Conservation (phyloP, 2,329 filamentous ascomycete genomes). For the Colletotrichum kahawae region DNA sequence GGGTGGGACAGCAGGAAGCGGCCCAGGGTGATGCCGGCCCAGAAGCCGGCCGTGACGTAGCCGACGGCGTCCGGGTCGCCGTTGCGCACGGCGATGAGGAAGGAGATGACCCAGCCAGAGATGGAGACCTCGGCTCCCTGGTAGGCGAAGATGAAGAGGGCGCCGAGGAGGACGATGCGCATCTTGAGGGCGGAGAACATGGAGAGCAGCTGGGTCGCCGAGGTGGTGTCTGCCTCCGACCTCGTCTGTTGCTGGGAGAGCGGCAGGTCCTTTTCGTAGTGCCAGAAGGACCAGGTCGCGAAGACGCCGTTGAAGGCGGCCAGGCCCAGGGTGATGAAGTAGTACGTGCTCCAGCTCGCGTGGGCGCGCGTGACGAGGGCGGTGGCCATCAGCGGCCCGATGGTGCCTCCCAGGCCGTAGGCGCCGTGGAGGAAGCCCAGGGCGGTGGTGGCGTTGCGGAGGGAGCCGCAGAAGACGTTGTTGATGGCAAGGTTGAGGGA, state of each 20-base stretch:
- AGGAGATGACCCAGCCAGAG: slow-evolving; percentile 87
- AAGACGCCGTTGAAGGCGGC: slow-evolving; percentile 61
- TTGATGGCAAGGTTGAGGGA: slow-evolving; percentile 61
- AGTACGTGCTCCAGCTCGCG: slow-evolving; percentile 74
- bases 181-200: slow-evolving; percentile 55
- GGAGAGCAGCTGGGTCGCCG: slow-evolving; percentile 36
- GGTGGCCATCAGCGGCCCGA: slow-evolving; percentile 77
- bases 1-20: slow-evolving; percentile 73
- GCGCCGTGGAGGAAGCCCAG: slow-evolving; percentile 70
- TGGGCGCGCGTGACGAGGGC: slow-evolving; percentile 66
- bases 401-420: slow-evolving; percentile 69
- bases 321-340: slow-evolving; percentile 68
- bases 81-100: slow-evolving; percentile 74
- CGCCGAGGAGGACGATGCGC: slow-evolving; percentile 72
- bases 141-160: slow-evolving; percentile 85
- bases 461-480: slow-evolving; percentile 63
- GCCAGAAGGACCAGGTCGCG: slow-evolving; percentile 71
- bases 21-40: slow-evolving; percentile 77
- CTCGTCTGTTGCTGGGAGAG: slow-evolving; percentile 16
- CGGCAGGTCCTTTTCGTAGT: slow-evolving; percentile 66
- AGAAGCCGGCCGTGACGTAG: slow-evolving; percentile 77
- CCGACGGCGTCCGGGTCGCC: slow-evolving; percentile 75
- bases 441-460: slow-evolving; percentile 57
- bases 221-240: slow-evolving; percentile 22
- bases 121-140: slow-evolving; percentile 86